A percentile compares a stretch with the other conserved stretches of the same genome.
Conservation (phyloP, 495 filamentous ascomycete species). For the Neurospora intermedia region DNA sequence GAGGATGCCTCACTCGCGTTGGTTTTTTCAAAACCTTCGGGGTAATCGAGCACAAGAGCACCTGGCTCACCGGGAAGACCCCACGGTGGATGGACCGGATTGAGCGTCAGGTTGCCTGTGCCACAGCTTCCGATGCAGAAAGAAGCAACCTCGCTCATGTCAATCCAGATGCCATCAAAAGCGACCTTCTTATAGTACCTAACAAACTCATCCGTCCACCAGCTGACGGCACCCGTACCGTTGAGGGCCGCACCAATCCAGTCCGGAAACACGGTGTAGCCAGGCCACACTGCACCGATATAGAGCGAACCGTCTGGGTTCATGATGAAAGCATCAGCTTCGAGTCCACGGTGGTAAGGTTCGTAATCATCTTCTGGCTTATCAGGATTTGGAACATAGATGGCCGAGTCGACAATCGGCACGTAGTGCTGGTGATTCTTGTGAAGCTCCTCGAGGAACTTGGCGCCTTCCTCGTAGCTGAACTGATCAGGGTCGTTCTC, state of each 20-base stretch:
- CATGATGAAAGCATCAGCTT: slow-evolving; percentile 55
- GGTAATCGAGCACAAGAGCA: slow-evolving; percentile 51
- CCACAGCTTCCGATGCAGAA: slow-evolving; percentile 79
- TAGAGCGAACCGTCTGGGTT: slow-evolving; percentile 61
- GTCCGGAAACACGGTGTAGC: slow-evolving; percentile 51
- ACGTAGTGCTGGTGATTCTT: slow-evolving; percentile 61
- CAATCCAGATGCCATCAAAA: slow-evolving; percentile 85
- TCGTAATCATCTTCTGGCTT: slow-evolving; percentile 63
- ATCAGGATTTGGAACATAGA: slow-evolving; percentile 65
- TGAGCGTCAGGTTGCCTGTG: slow-evolving; percentile 52
- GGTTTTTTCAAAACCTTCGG: slow-evolving; percentile 60
- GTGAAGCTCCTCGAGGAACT: slow-evolving; percentile 59
- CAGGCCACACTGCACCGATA: slow-evolving; percentile 80
- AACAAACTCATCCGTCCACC: slow-evolving; percentile 62
- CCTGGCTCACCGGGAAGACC: slow-evolving; percentile 53
- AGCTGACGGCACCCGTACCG: slow-evolving; percentile 45
- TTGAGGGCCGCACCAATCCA: slow-evolving; percentile 51
- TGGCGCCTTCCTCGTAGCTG: slow-evolving; percentile 49
- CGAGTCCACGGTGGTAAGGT: slow-evolving; percentile 56
- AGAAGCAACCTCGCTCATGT: slow-evolving; percentile 72
- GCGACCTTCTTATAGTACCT: slow-evolving; percentile 47
- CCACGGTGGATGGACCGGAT: slow-evolving; percentile 62
- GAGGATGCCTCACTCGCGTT: slow-evolving; percentile 59
- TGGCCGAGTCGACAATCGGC: slow-evolving; percentile 75
- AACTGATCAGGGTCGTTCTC: slow-evolving; percentile 62